A percentile compares a stretch with the other conserved stretches of the same genome.
phyloP scores from a whole-genome alignment of 139 green algal species.

The Chlamydomonas sp. region DNA sequence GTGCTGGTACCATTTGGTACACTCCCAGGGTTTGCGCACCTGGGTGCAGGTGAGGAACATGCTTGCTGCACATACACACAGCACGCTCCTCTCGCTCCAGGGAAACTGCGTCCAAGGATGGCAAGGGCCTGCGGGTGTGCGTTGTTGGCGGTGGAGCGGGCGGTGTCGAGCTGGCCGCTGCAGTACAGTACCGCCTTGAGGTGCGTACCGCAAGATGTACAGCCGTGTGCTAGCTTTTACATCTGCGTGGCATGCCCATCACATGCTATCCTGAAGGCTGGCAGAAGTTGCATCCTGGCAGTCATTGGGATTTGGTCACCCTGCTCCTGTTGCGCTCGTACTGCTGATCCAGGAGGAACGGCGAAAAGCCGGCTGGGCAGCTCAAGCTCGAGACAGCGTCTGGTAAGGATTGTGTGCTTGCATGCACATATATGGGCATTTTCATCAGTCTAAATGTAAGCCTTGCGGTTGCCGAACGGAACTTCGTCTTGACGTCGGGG shows the following conservation, averaged over 20 bases:
- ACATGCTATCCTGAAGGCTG: background rate
- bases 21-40: slow-evolving; percentile 62
- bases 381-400: background rate
- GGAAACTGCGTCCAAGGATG: background rate
- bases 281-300: no score
- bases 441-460: no score
- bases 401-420: background rate
- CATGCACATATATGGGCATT: no score
- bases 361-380: background rate
- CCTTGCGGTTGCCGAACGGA: no score
- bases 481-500: no score
- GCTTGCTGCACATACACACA: slow-evolving; percentile 41
- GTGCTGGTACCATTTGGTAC: background rate
- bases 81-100: background rate
- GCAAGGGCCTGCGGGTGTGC: slow-evolving; percentile 59
- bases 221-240: background rate
- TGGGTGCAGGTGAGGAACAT: slow-evolving; percentile 55
- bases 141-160: slow-evolving; percentile 93
- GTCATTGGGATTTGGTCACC: background rate
- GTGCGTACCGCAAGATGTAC: background rate
- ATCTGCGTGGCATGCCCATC: background rate
- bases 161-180: slow-evolving; percentile 90
- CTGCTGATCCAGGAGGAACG: background rate
- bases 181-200: slow-evolving; percentile 80
- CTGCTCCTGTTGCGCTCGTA: background rate